Evolutionary conservation across 768 basidiomycete genomes (phyloP), one percentile per base, ranked within the genome.

Genomic region (Lentinula lateritia): DNA sequence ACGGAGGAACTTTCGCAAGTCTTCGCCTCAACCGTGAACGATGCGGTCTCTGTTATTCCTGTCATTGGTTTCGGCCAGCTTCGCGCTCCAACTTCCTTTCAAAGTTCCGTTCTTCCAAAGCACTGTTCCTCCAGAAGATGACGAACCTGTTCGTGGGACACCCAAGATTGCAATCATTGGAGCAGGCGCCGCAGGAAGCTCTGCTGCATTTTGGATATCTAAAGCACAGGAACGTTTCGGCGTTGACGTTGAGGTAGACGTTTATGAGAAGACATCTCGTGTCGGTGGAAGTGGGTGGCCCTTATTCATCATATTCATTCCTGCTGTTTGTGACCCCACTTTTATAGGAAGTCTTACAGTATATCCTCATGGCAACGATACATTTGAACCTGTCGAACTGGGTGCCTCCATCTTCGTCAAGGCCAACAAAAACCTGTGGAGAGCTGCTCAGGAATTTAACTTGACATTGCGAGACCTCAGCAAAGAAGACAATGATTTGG

Each of bases 351-450:
- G 88, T 71, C 93, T 86, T 10, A 78, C 79, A 7, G 87, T 95
- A 4, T 80, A 89, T 65, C 93, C 93, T 5, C 86, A 93, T 70
- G 81, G 87, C 64, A 73, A 83, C 50, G 70, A 74, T 4, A 79
- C 74, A 50, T 77, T 89, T 16, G 79, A 80, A 28, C 83, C 87
- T 23, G 73, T 92, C 28, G 95, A 97, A 68, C 78, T 95, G 1
- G 95, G 95, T 0, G 95, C 88, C 0, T 89, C 87, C n/a, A 88
- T 95, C 60, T 97, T 95, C 68, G 88, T 95, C 12, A 66, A 81
- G 60, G 82, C 78, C 5, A 94, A 97, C 75, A 86, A 78, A 64
- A 83, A 83, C 63, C 66, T 84, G 4, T 83, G 81, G 81, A 84
- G 92, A 60, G 95, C 95, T 2, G 82, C 86, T 0, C 79, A 89